Percentiles rank a stretch among this genome's conserved stretches.
Evolutionary conservation across 805 yeast genomes (phyloP).

Genomic region (Brettanomyces custersianus): DNA sequence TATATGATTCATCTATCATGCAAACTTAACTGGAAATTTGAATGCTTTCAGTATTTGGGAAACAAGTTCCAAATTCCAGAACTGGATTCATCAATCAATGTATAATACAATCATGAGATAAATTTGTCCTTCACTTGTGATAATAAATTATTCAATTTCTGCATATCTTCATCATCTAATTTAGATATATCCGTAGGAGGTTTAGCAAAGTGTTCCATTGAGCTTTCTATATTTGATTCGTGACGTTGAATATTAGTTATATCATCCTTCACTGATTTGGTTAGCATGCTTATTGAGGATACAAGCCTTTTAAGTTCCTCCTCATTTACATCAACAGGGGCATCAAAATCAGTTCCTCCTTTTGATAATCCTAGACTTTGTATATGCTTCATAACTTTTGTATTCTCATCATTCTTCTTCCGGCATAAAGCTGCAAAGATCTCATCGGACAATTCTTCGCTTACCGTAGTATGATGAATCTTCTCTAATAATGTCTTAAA

Average conservation of each 20-base stretch:
- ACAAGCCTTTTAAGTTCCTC: no score
- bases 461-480: slow-evolving; percentile 4
- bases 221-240: no score
- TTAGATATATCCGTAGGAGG: not conserved
- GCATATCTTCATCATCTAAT: slow-evolving; percentile 5
- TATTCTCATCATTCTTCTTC: no score
- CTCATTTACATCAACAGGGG: no score
- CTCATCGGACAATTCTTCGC: slow-evolving; percentile 5
- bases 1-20: slow-evolving; percentile 70
- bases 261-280: no score
- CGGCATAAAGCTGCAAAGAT: slow-evolving; percentile 11
- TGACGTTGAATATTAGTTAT: no score
- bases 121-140: slow-evolving; percentile 12
- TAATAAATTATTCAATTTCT: slow-evolving; percentile 12
- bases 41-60: slow-evolving; percentile 25
- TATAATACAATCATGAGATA: slow-evolving; percentile 6
- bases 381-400: no score
- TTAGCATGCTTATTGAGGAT: no score
- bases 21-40: slow-evolving; percentile 80
- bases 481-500: slow-evolving; percentile 11
- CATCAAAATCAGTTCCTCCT: no score
- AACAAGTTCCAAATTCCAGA: slow-evolving; percentile 9
- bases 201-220: no score
- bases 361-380: no score
- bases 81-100: slow-evolving; percentile 19